Base-by-base conservation (phyloP, 805 yeast species). In the Cyberlindnera petersonii region DNA sequence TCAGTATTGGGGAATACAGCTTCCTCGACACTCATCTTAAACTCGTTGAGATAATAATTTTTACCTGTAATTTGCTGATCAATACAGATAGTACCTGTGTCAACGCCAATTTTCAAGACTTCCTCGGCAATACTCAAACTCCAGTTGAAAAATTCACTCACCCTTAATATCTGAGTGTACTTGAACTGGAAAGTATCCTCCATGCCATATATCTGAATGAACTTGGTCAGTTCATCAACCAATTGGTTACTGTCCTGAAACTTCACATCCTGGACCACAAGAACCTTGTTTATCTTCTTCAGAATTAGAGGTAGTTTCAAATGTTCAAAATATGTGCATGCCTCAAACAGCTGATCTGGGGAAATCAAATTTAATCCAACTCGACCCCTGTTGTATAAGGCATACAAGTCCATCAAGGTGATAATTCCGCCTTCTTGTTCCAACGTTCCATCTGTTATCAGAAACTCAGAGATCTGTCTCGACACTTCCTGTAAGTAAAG, bases 391-490 rank as follows among this genome's bases (percentile, higher is more conserved):
- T 83, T 83, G 60, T 78, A 83, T 19, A 76, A 47, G 0, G 81
- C 76, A 58, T 70, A 84, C 15, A 83, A 53, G 49, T 83, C 91
- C 35, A 75, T 70, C 24, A 82, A 49, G 0, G 86, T 69, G 11
- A 83, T 65, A 15, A 79, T 64, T 3, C 84, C 86, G 31, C 81
- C 80, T 33, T 70, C 71, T 24, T 64, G 65, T 28, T 64, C 68
- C 40, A 79, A 49, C 18, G 79, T 50, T 35, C 75, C 56, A 43
- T 64, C 54, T 45, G 60, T 59, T 9, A 66, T 61, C 9, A 85
- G 64, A 58, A 77, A 88, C 50, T 85, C 95, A 28, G 86, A 79
- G 3, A 91, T 56, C 52, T 86, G 89, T 37, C 95, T 70, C 0
- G 96, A 75, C 14, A 87, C 63, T 52, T 87, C 96, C 42, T 77